A percentile compares a stretch with the other conserved stretches of the same genome.
These are phyloP conservation scores for Atractiella rhizophila DNA, from an alignment of 768 basidiomycete genomes.

Conservation along the genomic window DNA sequence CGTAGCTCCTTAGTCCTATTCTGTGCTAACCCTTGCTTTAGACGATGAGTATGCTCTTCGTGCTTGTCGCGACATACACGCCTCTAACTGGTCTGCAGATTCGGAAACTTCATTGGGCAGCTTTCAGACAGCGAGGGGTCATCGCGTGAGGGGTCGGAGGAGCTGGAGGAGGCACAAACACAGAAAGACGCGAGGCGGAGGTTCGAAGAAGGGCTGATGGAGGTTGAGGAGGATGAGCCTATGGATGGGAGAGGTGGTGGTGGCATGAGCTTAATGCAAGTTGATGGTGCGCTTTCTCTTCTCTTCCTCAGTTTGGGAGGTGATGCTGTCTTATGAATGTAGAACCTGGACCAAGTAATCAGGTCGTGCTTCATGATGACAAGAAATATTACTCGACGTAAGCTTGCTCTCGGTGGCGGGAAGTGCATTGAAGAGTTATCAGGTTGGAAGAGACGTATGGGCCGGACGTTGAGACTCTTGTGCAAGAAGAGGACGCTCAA, in stretches of 20 bases:
- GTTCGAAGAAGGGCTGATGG: background rate
- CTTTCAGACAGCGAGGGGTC: background rate
- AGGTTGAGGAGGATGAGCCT: constrained; percentile 2
- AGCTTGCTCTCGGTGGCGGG: no score
- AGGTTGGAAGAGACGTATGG: constrained; percentile 79
- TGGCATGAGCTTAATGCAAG: constrained; percentile 12
- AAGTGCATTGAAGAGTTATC: no score
- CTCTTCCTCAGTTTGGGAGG: background rate
- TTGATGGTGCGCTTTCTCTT: constrained; percentile 15
- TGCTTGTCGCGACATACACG: no score
- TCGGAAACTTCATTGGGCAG: background rate
- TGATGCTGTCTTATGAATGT: background rate
- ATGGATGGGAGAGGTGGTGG: constrained; percentile 1
- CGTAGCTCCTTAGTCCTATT: no score
- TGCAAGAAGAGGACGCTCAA: constrained; percentile 95
- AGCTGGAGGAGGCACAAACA: background rate
- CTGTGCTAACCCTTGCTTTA: no score
- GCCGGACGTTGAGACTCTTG: constrained; percentile 73
- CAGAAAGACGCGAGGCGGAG: background rate
- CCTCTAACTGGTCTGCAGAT: no score
- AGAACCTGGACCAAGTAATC: constrained; percentile 10
- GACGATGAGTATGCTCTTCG: no score
- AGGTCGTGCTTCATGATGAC: constrained; percentile 63
- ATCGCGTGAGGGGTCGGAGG: background rate
- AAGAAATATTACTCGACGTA: constrained; percentile 96